phyloP scores from a whole-genome alignment of 2,329 filamentous ascomycete genomes.

The Fusarium sp. region DNA sequence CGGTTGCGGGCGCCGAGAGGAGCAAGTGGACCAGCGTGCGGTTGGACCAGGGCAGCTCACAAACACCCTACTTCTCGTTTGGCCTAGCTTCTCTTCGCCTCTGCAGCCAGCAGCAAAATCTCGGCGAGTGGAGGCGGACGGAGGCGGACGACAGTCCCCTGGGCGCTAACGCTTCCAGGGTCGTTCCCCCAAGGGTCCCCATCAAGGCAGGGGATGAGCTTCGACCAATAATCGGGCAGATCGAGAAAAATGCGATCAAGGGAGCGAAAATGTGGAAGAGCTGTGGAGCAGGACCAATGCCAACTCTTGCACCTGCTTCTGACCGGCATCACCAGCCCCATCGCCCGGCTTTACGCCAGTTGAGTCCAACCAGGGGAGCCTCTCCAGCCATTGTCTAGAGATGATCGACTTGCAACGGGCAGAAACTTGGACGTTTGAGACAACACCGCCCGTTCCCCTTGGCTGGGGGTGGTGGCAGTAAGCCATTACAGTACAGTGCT shows the following conservation, averaged over 20 bases:
- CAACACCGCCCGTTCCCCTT: neutral
- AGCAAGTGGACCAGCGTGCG: constrained; percentile 18
- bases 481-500: neutral
- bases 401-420: neutral
- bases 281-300: constrained; percentile 15
- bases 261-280: constrained; percentile 18
- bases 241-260: constrained; percentile 40
- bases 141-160: constrained; percentile 37
- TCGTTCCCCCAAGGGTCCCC: constrained; percentile 45
- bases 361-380: neutral
- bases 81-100: constrained; percentile 7
- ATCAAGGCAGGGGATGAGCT: constrained; percentile 40
- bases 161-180: constrained; percentile 37
- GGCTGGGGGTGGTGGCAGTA: neutral
- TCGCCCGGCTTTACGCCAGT: constrained; percentile 1
- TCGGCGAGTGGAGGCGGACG: constrained; percentile 29
- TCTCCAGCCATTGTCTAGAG: neutral
- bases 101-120: constrained; percentile 1
- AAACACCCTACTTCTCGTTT: constrained; percentile 20
- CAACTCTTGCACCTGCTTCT: constrained; percentile 13
- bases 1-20: constrained; percentile 31
- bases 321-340: constrained; percentile 17
- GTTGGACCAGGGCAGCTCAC: constrained; percentile 16
- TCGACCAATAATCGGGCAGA: constrained; percentile 51
- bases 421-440: neutral